Conservation (phyloP, 805 yeast species). For the Pichia gijzeniarum region DNA sequence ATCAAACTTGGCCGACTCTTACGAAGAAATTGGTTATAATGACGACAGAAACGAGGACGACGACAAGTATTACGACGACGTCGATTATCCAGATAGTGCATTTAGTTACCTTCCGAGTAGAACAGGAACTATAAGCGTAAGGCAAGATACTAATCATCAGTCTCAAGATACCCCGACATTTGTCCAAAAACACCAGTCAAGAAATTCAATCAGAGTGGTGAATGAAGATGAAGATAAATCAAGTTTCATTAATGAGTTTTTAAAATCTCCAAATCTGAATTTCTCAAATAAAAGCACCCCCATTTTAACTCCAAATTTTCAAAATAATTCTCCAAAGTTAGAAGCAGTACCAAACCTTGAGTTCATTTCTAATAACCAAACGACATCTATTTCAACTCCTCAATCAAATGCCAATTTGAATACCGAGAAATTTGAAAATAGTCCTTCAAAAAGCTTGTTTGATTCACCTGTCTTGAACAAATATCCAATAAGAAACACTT, state of each 20-base stretch:
- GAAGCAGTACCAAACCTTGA: slow-evolving; percentile 1
- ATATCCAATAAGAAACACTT: slow-evolving; percentile 12
- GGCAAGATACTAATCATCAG: neutral
- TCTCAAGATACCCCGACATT: slow-evolving; percentile 3
- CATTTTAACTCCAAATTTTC: neutral
- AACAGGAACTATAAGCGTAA: neutral
- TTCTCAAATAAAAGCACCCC: neutral
- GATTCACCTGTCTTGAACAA: slow-evolving; percentile 8
- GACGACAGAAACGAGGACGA: slow-evolving; percentile 15
- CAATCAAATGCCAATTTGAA: neutral
- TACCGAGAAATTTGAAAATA: neutral
- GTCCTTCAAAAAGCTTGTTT: slow-evolving; percentile 1
- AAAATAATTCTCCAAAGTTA: slow-evolving; percentile 9
- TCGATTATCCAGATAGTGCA: neutral
- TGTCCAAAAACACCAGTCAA: slow-evolving; percentile 13
- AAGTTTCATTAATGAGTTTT: slow-evolving; percentile 2
- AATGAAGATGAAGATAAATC: slow-evolving; percentile 9
- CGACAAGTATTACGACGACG: neutral
- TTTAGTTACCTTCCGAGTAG: slow-evolving; percentile 14
- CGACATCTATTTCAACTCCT: neutral
- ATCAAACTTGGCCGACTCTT: slow-evolving; percentile 8
- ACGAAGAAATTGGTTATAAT: slow-evolving; percentile 26
- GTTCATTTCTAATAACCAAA: neutral
- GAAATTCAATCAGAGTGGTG: slow-evolving; percentile 23
- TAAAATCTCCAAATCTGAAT: neutral